Percentiles rank a stretch among this genome's conserved stretches.
Conservation (phyloP, 352 stramenopile species). For the Pythium phragmitis region DNA sequence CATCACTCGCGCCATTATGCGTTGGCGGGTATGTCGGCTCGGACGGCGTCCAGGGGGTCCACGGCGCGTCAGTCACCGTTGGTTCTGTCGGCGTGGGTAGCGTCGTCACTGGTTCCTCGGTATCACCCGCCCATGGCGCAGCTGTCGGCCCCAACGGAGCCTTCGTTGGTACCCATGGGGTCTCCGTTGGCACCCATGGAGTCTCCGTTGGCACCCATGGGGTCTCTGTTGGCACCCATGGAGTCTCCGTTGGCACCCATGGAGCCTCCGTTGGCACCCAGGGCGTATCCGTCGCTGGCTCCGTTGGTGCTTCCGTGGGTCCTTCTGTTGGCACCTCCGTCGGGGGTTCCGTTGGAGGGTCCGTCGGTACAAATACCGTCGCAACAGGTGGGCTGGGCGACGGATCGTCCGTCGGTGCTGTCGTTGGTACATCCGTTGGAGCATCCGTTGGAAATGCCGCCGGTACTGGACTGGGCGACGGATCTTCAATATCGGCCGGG, state of each 20-base stretch:
- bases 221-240: neutral
- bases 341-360: neutral
- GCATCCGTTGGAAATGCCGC: neutral
- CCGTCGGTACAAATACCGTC: neutral
- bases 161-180: too few relatives aligned
- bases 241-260: too few relatives aligned
- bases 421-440: constrained; percentile 4
- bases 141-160: neutral
- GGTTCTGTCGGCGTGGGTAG: neutral
- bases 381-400: neutral
- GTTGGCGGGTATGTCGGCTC: constrained; percentile 2
- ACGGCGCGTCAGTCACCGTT: neutral
- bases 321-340: too few relatives aligned
- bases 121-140: neutral
- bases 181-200: too few relatives aligned
- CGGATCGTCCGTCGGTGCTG: constrained; percentile 2
- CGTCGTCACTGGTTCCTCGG: neutral
- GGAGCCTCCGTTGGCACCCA: neutral
- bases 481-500: neutral
- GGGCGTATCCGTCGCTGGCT: neutral
- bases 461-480: constrained; percentile 1
- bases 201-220: neutral
- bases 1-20: neutral
- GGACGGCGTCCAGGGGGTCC: neutral
- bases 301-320: neutral